Evolutionary conservation across 176 grass and related monocot genomes (phyloP), one percentile per base, ranked within the genome.

Genomic region (Ensete ventricosum): DNA sequence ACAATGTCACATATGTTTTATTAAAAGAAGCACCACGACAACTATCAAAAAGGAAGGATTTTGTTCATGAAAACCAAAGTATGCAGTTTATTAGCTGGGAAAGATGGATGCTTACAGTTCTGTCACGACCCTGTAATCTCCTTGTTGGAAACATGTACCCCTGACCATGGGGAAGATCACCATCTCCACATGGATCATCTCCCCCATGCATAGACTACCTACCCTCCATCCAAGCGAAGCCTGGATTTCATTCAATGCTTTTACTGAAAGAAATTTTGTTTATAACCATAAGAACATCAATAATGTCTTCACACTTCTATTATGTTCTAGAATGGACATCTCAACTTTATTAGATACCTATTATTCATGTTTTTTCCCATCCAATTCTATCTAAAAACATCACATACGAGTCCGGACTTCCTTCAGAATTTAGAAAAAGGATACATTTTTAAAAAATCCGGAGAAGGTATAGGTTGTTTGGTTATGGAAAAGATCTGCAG

Each of bases 161-260:
- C 95, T 7, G 95, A 99, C 95, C 95, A 99, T 53, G 95, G 90
- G 90, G 95, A n/a, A 99, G 82, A 73, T 91, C 86, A 49, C 90
- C 95, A 79, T 91, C 84, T 4, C 96, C 96, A 54, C 96, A 99
- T 74, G 96, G 96, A 58, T 99, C 91, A 77, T 99, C 91, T 17
- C 96, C 96, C 3, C 96, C 96, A 99, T 57, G 96, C 85, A 83
- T 99, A 99, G 50, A 99, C 96, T 73, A 95, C 91, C 70, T 73
- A 95, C 91, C 70, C 95, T 93, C 95, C 95, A 99, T 23, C 95
- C 95, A 80, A 99, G 82, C 6, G 81, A 94, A 51, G 95, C 80
- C 72, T 99, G 94, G 79, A 99, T 91, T 77, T 99, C 95, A 77
- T 99, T 94, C 78, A 99, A 79, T 23, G 95, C 95, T 91, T 99